Base-by-base conservation (phyloP, 1,139 yeast genomes). In the Meyerozyma carpophila region DNA sequence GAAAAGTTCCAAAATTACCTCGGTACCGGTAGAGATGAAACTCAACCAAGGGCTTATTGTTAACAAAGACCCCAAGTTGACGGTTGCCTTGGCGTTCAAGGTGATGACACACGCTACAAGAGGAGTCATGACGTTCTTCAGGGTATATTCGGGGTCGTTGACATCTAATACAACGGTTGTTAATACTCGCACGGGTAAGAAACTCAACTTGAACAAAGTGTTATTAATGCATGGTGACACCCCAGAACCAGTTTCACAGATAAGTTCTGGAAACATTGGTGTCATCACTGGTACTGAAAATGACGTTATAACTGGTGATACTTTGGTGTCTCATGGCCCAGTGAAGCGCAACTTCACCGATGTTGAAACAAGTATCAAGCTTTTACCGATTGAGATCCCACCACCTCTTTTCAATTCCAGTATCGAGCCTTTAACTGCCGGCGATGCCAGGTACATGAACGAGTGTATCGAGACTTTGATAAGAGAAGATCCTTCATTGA, bases 371-470 rank as follows among this genome's bases (percentile, higher is more conserved):
- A 58, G 67, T 50, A 63, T 84, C 45, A 77, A 75, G 43, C 74
- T 91, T 39, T 75, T 84, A 48, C 95, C 97, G 0, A 90, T 93
- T 29, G 75, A 70, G 0, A 77, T 88, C 0, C 98, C 98, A 0
- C 96, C 96, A 0, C 96, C 98, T 0, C 94, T 93, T 8, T 93
- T 91, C 63, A 85, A 90, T 53, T 82, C 94, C 1, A 77, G 90
- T 0, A 76, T 93, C 37, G 95, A 88, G 49, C 98, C 98, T 0
- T 66, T 72, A 41, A 83, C 96, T 0, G 79, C 88, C 3, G 93
- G 96, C 2, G 97, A 91, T 55, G 79, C 77, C 44, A 67, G 88
- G 49, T 58, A 72, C 50, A 77, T 88, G 84, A 82, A 83, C 45
- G 75, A 79, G 11, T 84, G 95, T 3, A 70, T 93, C 37, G 68